Evolutionary conservation across 805 yeast genomes (phyloP).

Genomic region (Pichia nakasei): DNA sequence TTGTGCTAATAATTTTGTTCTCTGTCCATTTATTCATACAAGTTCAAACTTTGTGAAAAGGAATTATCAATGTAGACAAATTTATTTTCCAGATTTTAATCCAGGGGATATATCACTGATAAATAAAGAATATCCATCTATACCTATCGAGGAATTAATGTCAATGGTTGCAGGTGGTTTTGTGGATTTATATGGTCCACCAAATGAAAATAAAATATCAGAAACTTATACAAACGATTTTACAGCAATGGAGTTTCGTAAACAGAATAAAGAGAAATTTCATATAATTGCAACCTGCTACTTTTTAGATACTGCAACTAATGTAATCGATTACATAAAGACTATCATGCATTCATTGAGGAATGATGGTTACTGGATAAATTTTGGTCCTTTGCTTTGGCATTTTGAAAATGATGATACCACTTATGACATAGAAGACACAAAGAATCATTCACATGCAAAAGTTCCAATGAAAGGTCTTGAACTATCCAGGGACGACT

Average conservation of each 20-base stretch:
- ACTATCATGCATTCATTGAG: conserved; percentile 39
- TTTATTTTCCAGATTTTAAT: conserved; percentile 44
- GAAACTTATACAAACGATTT: conserved; percentile 31
- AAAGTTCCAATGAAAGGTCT: conserved; percentile 40
- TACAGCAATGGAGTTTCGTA: conserved; percentile 34
- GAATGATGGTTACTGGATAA: conserved; percentile 46
- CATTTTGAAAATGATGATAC: conserved; percentile 51
- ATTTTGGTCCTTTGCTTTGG: conserved; percentile 66
- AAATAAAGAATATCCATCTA: conserved; percentile 27
- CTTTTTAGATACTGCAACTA: conserved; percentile 57
- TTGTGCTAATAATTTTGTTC: conserved; percentile 30
- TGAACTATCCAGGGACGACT: conserved; percentile 51
- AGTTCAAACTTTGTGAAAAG: conserved; percentile 38
- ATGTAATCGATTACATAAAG: conserved; percentile 47
- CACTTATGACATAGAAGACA: conserved; percentile 16
- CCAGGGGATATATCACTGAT: conserved; percentile 32
- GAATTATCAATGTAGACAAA: conserved; percentile 39
- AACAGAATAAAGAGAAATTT: conserved; percentile 29
- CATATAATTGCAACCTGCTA: conserved; percentile 46
- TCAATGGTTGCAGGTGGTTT: conserved; percentile 70
- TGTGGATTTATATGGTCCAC: conserved; percentile 55
- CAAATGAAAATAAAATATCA: conserved; percentile 24
- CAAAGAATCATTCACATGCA: conserved; percentile 16
- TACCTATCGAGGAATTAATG: conserved; percentile 45
- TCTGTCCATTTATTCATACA: conserved; percentile 50